Base-by-base conservation (phyloP, 2,329 filamentous ascomycete genomes). In the Trichoderma asperellum region DNA sequence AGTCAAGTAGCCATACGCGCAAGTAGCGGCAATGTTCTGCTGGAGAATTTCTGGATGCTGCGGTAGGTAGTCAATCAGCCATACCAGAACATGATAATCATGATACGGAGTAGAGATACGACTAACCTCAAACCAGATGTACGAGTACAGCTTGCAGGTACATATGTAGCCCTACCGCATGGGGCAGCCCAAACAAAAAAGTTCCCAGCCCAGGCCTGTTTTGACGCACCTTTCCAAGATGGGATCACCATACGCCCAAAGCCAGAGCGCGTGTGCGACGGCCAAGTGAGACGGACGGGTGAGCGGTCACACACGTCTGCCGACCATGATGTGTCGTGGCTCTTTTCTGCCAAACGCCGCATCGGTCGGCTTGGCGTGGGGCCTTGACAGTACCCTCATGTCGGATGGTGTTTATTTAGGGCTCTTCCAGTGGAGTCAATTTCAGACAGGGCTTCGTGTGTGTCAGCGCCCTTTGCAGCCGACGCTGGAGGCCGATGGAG, bases 381-480 rank as follows among this genome's bases (percentile, higher is more conserved):
- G 29, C 52, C 40, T 66, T 43, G 47, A 53, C 47, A 63, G 61
- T 47, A 34, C 61, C 61, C 34, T 64, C 49, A 43, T 37, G 52
- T 57, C 53, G 63, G 63, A 47, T 66, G 53, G 37, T 57, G 43
- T 66, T 58, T 43, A 69, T 64, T 69, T 62, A 69, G 67, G 67
- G 35, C 53, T 40, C 52, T 49, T 40, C n/a, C 8, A 40, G 60
- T 68, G 60, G 67, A 52, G 67, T 21, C 35, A 21, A n/a, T 57
- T 14, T n/a, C 18, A 32, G 52, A 21, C 60, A 68, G 52, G 67
- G 49, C 67, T 56, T 62, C 18, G 61, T 18, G 32, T 56, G 56
- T 27, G 35, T 52, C 64, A 63, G 55, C 68, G 68, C 40, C 47
- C 34, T 67, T 67, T 70, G 56, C 55, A 70, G 68, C 55, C 55